phyloP scores from a whole-genome alignment of 306 rosid species.

The Quercus robur region DNA sequence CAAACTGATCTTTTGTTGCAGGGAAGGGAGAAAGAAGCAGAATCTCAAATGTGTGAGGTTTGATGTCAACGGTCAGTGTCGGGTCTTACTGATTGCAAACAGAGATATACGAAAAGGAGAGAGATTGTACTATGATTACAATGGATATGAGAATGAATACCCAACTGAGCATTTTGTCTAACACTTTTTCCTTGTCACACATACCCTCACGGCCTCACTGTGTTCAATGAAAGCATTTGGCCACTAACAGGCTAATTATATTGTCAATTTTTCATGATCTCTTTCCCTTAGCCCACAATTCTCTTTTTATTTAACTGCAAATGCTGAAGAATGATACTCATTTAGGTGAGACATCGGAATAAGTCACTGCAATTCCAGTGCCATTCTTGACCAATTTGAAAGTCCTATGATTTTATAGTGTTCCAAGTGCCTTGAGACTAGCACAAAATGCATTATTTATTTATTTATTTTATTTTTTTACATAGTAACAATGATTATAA shows the following conservation, averaged over 20 bases:
- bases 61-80: constrained; percentile 68
- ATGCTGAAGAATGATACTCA: not conserved
- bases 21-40: constrained; percentile 90
- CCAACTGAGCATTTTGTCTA: constrained; percentile 87
- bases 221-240: not conserved
- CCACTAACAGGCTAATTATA: constrained; percentile 11
- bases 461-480: not conserved
- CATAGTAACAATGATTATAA: not conserved
- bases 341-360: too few species aligned
- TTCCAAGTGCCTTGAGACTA: not conserved
- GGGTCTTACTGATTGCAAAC: constrained; percentile 77
- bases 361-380: not conserved
- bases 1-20: constrained; percentile 29
- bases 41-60: constrained; percentile 85
- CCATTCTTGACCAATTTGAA: not conserved
- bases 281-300: not conserved
- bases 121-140: constrained; percentile 91
- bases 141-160: constrained; percentile 85
- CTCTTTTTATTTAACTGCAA: not conserved
- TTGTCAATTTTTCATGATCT: not conserved
- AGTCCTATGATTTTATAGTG: too few species aligned
- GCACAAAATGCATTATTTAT: not conserved
- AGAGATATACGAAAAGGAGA: constrained; percentile 90
- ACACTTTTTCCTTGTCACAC: not conserved
- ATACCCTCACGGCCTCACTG: not conserved